phyloP scores from a whole-genome alignment of 2,329 filamentous ascomycete genomes.

The Fusarium sp. region DNA sequence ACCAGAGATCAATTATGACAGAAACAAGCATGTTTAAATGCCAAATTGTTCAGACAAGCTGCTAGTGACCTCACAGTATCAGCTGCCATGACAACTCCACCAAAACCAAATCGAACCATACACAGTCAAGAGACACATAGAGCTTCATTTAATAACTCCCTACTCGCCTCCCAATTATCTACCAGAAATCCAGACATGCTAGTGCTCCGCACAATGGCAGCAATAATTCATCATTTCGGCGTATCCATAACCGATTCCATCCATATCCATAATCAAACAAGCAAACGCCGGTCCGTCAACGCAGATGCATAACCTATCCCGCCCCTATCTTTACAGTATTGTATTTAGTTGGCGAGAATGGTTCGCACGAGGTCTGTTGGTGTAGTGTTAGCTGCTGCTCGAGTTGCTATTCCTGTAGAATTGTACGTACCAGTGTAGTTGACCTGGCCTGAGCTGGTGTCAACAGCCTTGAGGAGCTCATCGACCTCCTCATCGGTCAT shows the following conservation, averaged over 20 bases:
- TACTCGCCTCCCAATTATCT: slow-evolving; percentile 43
- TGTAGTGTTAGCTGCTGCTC: slow-evolving; percentile 2
- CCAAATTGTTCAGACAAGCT: not conserved
- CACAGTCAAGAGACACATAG: slow-evolving; percentile 31
- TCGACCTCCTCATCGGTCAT: slow-evolving; percentile 99
- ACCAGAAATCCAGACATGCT: slow-evolving; percentile 45
- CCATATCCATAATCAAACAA: slow-evolving; percentile 47
- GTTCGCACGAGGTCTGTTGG: slow-evolving; percentile 81
- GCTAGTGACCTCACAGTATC: not conserved
- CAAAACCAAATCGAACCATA: slow-evolving; percentile 4
- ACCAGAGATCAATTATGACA: not conserved
- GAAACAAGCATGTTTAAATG: not conserved
- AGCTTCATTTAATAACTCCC: slow-evolving; percentile 41
- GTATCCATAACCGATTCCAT: slow-evolving; percentile 40
- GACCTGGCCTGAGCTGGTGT: slow-evolving; percentile 95
- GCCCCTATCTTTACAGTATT: slow-evolving; percentile 39
- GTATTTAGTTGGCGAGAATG: slow-evolving; percentile 80
- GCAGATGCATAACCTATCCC: slow-evolving; percentile 49
- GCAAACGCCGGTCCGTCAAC: slow-evolving; percentile 50
- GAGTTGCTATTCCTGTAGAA: not conserved
- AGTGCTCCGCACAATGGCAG: slow-evolving; percentile 34
- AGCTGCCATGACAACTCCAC: slow-evolving; percentile 9
- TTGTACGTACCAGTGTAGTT: slow-evolving; percentile 84
- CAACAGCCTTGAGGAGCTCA: slow-evolving; percentile 97
- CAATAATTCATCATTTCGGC: slow-evolving; percentile 45